Evolutionary conservation across 2,329 filamentous ascomycete species (phyloP), one percentile per base, ranked within the genome.

Genomic region (Rutstroemia sp.): DNA sequence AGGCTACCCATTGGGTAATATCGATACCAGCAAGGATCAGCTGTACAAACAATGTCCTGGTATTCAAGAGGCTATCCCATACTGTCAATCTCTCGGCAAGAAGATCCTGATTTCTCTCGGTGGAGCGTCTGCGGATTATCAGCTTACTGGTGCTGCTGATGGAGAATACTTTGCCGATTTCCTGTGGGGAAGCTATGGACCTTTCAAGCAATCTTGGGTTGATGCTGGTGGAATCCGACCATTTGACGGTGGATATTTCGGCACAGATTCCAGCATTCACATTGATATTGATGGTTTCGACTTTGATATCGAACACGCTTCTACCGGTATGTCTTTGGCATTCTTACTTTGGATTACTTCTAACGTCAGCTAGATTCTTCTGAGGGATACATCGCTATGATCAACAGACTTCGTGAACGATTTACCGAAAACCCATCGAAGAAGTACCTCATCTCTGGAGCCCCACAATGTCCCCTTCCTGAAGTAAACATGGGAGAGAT

Each of bases 61-160:
- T 0, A 58, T 76, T 9, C 69, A 70, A 50, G 60, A 67, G 19
- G 71, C 71, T 51, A 68, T 75, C n/a, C 68, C 70, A 30, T 65
- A 67, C 14, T 76, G 73, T 57, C 73, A 75, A 41, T 64, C 57
- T 5, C 52, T 56, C 9, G 67, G 67, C 38, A 75, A 73, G 66
- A 76, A 72, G 61, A 65, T 76, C 41, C 48, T 75, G 2, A 64
- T 76, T 2, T 75, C 73, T 5, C 61, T 76, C 8, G 73, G 73
- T 51, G 72, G 65, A n/a, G 57, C 59, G 6, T 51, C 56, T 10
- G 5, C 23, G 8, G 57, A 50, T 45, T 74, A 74, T 58, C 69
- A 74, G 56, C 66, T 75, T 21, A 71, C 67, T 1, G 72, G 71
- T 34, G 61, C 61, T 3, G 57, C 64, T 2, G 71, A 72, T 47